These are phyloP conservation scores for Malus hybrid DNA, from an alignment of 331 rosid species.

Conservation along the genomic window DNA sequence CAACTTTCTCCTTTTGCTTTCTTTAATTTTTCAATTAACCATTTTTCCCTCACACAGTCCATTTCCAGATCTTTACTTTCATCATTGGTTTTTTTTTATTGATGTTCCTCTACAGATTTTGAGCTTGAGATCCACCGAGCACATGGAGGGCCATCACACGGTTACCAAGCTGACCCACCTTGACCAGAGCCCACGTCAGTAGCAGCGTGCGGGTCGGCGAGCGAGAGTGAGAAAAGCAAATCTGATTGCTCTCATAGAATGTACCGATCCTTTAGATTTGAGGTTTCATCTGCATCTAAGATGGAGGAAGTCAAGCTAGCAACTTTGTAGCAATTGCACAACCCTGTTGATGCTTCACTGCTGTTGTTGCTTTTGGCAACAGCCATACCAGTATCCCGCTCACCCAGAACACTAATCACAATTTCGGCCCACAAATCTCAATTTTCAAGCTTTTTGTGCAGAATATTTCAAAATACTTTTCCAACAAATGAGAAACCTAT, in stretches of 20 bases:
- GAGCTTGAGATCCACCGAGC: too few relatives aligned
- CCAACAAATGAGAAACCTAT: conserved; percentile 16
- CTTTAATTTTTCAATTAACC: too few relatives aligned
- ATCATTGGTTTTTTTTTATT: too few relatives aligned
- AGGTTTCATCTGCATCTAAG: conserved; percentile 26
- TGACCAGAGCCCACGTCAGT: too few relatives aligned
- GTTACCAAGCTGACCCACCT: too few relatives aligned
- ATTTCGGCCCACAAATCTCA: conserved; percentile 6
- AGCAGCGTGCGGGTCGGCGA: too few relatives aligned
- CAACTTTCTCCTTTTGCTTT: too few relatives aligned
- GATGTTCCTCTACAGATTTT: too few relatives aligned
- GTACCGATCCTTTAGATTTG: conserved; percentile 54
- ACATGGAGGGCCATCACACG: too few relatives aligned
- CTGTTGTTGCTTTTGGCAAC: conserved; percentile 46
- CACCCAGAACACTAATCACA: conserved; percentile 21
- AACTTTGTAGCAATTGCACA: conserved; percentile 53
- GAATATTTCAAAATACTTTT: background rate
- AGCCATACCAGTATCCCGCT: conserved; percentile 50
- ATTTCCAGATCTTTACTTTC: too few relatives aligned
- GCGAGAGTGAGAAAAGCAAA: background rate
- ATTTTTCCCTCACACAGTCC: too few relatives aligned
- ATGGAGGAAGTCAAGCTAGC: conserved; percentile 20
- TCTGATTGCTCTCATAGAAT: conserved; percentile 74
- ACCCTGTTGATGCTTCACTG: conserved; percentile 27
- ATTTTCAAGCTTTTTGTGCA: background rate